Evolutionary conservation across 73 alveolate genomes (phyloP), one percentile per base, ranked within the genome.

Genomic region (Vitrella brassicaformis): DNA sequence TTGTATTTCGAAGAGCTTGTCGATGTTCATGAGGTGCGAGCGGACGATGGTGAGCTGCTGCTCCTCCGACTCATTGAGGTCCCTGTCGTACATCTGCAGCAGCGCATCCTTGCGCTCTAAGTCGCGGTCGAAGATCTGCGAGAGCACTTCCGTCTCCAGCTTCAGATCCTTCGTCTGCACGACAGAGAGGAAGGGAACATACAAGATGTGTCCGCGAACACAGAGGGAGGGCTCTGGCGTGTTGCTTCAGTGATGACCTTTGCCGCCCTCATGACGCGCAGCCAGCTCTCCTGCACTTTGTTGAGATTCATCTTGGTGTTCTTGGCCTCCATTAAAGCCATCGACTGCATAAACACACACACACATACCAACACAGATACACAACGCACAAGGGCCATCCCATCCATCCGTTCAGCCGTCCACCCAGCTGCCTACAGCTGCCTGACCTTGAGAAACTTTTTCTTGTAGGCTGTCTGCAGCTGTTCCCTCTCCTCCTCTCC

Each of bases 1-100:
- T 72, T 78, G 94, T 68, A 93, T 81, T 71, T 81, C 89, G 68
- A 90, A 88, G 64, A 93, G 89, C 71, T 92, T 92, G 71, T 90
- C 95, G 19, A 93, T 92, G 65, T 91, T 93, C 45, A 90, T 88
- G 76, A 90, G 78, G 71, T 93, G 98, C 82, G 91, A 90, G 30
- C 96, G 74, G 67, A 90, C 88, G 29, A 97, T 97, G 84, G 90
- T 91, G 74, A 90, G 92, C 82, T 93, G 91, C 79, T 93, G 96
- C 82, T 93, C 98, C 81, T 93, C 95, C 31, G 98, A 97, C 81
- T 93, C 98, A 46, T 91, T 93, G 1, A 93, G 90, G 78, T 93
- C 98, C 64, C 98, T 81, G 73, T 93, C 98, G 47, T 90, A 82
- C 98, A 93, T 93, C 77, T 93, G 94, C 39, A 93, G 88, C 71